Evolutionary conservation across 2,329 filamentous ascomycete species (phyloP), one percentile per base, ranked within the genome.

Genomic region (Hymenoscyphus fraxineus): DNA sequence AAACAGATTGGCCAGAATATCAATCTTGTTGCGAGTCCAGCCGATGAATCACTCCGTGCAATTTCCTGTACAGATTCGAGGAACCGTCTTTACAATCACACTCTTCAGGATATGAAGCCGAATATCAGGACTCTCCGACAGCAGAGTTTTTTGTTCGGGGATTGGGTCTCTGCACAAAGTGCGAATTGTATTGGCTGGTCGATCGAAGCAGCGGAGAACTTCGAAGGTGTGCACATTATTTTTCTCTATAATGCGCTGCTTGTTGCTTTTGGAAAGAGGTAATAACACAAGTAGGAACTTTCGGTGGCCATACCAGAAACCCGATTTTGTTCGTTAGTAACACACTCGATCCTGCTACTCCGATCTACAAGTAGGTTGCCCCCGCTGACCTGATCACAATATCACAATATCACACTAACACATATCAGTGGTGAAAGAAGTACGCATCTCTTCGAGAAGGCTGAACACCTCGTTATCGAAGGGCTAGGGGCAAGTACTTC

Each of bases 291-390:
- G 16, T 51, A 70, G 74, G 74, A 0, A 70, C 73, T 0, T 76
- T 77, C 61, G 69, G 71, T 40, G 73, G 70, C 16, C 72, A 72
- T 27, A 76, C 74, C 2, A 74, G 70, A 44, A 73, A 73, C 58
- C 74, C 75, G 0, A 74, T 77, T 27, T 71, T 77, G 9, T 77
- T 75, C 54, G 66, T 76, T 22, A 74, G 72, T 59, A 77, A 77
- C 39, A 73, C 73, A 7, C 68, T 72, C 12, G 76, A 76, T 66
- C 75, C 75, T 39, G 66, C 73, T 13, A 67, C 74, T 16, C 75
- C 74, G 1, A 68, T 76, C 15, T 7, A 31, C 5, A 68, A 67
- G 67, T 67, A 61, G 56, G 54, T 15, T 6, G 1, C 35, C 12
- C 12, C 19, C 10, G 0, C 19, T 10, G 9, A 12, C 10, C 27